Conservation (phyloP, 108 stramenopile species). For the Skeletonema tropicum region DNA sequence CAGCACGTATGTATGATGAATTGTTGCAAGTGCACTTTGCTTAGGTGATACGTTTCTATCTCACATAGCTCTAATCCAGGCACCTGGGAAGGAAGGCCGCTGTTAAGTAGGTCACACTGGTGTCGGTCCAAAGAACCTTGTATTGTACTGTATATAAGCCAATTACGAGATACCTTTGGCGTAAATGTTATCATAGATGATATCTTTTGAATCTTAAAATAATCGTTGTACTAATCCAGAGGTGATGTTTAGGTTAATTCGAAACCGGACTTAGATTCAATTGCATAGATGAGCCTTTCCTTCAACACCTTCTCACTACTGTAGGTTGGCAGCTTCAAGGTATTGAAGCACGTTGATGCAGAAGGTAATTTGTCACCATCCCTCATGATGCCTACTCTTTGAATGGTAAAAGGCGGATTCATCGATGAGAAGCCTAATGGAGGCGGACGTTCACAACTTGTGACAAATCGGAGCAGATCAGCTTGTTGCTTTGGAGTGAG, state of each 20-base stretch:
- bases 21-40: too few relatives aligned
- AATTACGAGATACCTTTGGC: too few relatives aligned
- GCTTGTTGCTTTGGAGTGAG: constrained; percentile 85
- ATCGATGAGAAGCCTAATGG: constrained; percentile 95
- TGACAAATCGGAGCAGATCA: constrained; percentile 94
- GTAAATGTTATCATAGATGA: too few relatives aligned
- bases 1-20: too few relatives aligned
- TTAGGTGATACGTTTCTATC: too few relatives aligned
- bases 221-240: background rate
- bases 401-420: constrained; percentile 97
- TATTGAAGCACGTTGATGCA: constrained; percentile 98
- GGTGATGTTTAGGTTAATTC: constrained; percentile 70
- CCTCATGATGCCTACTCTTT: constrained; percentile 84
- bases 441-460: constrained; percentile 96
- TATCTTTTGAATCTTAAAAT: too few relatives aligned
- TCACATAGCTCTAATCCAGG: too few relatives aligned
- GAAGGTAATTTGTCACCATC: constrained; percentile 93
- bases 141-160: too few relatives aligned
- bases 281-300: constrained; percentile 81
- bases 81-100: too few relatives aligned
- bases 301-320: constrained; percentile 90
- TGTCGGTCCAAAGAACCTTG: too few relatives aligned
- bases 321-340: constrained; percentile 98
- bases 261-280: constrained; percentile 91
- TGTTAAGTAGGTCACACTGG: too few relatives aligned